Evolutionary conservation across 2,329 filamentous ascomycete species (phyloP), one percentile per base, ranked within the genome.

Genomic region (Fusarium pseudonygamai): DNA sequence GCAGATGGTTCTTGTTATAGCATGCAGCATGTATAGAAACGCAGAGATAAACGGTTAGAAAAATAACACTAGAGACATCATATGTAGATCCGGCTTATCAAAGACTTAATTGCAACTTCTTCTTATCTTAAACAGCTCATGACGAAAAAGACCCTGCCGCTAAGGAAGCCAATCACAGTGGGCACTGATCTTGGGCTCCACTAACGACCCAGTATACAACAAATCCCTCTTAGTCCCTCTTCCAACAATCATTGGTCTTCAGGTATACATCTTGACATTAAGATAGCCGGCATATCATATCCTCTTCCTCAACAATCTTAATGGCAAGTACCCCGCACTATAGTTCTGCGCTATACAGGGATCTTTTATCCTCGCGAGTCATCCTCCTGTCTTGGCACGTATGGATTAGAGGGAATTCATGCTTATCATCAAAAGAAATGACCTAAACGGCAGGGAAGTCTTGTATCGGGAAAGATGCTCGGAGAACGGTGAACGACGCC

Each of bases 191-290:
- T 34, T 3, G 6, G 26, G 45, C 14, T 16, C 26, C 4, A 15
- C 43, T 28, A 28, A 28, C 18, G 10, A 18, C 13, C 13, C 13
- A 22, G 18, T 32, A 16, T 22, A 9, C 20, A 0, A 18, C 7
- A n/a, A n/a, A 47, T 11, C 13, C 1, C 5, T 50, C 11, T 24
- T 32, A 3, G 2, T 18, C 11, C n/a, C 3, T 34, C 3, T 18
- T 13, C 11, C 3, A 24, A 50, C 11, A 11, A 1, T 8, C 0
- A 18, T 50, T 20, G 18, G 5, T 11, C 5, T 24, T 24, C 3
- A 20, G 14, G 5, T 7, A 34, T 50, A 24, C 82, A 82, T 11
- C 53, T 26, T 43, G 16, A 12, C 6, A 34, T 5, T 16, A 1
- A 0, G 6, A 18, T 15, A 26, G 16, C 12, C n/a, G 16, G n/a